Base-by-base conservation (phyloP, 164 flowering plant genomes). In the Liquidambar formosana region DNA sequence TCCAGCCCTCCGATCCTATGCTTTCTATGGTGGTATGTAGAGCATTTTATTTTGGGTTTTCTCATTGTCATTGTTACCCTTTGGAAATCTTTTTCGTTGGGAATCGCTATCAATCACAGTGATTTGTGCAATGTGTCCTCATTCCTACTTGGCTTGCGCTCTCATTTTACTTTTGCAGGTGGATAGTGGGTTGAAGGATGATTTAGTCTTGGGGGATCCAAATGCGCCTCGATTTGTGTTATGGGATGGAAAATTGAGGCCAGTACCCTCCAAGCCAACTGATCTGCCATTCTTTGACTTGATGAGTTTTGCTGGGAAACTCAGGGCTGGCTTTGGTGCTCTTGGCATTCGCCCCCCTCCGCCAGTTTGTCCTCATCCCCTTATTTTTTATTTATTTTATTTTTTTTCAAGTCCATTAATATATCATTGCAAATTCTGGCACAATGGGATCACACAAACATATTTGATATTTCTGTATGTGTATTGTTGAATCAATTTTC, bases 311-410 rank as follows among this genome's bases (percentile, higher is more conserved):
- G 75, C 79, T 18, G 99, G 99, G 58, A 92, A 92, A 67, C 80
- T 92, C 62, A 88, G 97, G 66, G 97, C 97, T 71, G 94, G 93
- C 28, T 77, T 94, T 78, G 97, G 97, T 76, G 97, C 94, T 9
- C 66, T 93, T 61, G 99, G 99, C 54, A 71, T 95, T 69, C 96
- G 97, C 0, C 97, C 96, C 68, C 83, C 97, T 61, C 97, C 99
- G 15, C 99, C 97, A 81, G 97, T 91, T 76, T 82, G 95, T 89
- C 15, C 77, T 76, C 81, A 45, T 67, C 22, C 28, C 63, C 66
- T 63, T 62, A 51, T 67, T 63, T 27, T 76, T 46, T 54, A 33
- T 68, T 48, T 25, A n/a, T n/a, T 25, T 49, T 25, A 47, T 28
- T 63, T 14, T 46, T 9, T 18, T 21, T 10, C 4, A 16, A 12